Base-by-base conservation (phyloP, 257 asterid species). In the Petunia axillaris region DNA sequence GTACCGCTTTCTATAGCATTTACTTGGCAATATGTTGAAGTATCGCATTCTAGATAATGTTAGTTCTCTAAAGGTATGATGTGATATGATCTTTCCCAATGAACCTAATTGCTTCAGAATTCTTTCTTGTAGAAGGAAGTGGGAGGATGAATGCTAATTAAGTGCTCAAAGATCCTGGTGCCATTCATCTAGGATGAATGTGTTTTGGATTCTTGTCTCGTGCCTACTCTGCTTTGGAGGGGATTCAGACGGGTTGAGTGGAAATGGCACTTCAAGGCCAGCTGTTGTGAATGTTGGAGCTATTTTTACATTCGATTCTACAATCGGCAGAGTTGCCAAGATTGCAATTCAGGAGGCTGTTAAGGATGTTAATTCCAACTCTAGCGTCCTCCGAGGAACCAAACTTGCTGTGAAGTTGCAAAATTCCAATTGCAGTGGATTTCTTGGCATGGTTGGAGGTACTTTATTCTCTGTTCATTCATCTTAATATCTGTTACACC, bases 311-410 rank as follows among this genome's bases (percentile, higher is more conserved):
- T 86, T 89, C 5, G 88, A 96, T 76, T 93, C 99, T 2, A 91
- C 96, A 1, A 93, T 94, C 38, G 97, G 99, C 52, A 90, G 89
- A 85, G 97, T 91, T 78, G 97, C 98, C 64, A 89, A 90, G 92
- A 84, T 96, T 81, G 98, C 99, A 1, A 90, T 96, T 46, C 91
- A 92, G 83, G 98, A 93, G 89, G 99, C 97, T 40, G 93, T 93
- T 52, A 96, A 91, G 88, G 98, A 93, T 82, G 93, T 96, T 64
- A 96, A 96, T 84, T 81, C 92, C 60, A 67, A 96, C 82, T 85
- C 97, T 1, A 87, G 85, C 66, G 86, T 93, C 76, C 98, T 96
- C 82, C 82, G 14, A 0, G 97, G 93, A 57, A 90, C 98, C 13
- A 78, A 85, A 83, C 89, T 96, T 43, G 77, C 83, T 37, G 84